Evolutionary conservation across 768 basidiomycete genomes (phyloP), one percentile per base, ranked within the genome.

Genomic region (Tylopilus sp.): DNA sequence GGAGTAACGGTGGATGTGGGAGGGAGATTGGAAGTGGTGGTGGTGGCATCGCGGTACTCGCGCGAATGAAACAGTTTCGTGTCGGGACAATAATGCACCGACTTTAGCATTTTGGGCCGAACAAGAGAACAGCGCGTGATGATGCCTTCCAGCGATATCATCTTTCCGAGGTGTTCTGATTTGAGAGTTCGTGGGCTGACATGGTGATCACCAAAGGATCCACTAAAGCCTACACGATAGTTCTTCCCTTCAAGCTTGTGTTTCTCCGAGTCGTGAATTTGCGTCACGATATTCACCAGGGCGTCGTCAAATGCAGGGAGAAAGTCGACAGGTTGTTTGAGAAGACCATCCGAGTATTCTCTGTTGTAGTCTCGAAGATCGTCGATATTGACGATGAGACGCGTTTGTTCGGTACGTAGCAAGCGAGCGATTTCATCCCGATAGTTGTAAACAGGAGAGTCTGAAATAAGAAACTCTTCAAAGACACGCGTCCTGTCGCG

Each of bases 61-160:
- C 92, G 86, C 42, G 84, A 78, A 71, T 94, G 87, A 75, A 95
- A 97, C 34, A 81, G 78, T 47, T 78, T 76, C 17, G 93, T 96
- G 50, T 85, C 84, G n/a, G 88, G 86, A 66, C 93, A 96, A 73
- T 88, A 99, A 67, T 99, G 97, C 42, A 98, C 83, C 12, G 97
- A 98, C 68, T 87, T 89, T 66, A 97, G 81, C 92, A 99, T 96
- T 75, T 99, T 99, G 16, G 97, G 97, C 29, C 97, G 87, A 49
- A 98, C 96, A 53, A 99, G 85, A 8, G 95, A 98, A 70, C 97
- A 99, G 53, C 97, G 83, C 4, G 96, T 98, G 57, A 99, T 93
- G 67, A 99, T 99, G 34, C 96, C 97, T 74, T 99, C 97, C 30
- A 99, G 71, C 30, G 90, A 94, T 65, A 98, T 91, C 93, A 98